Percentiles rank a stretch among this genome's conserved stretches.
These are phyloP conservation scores for Vinca minor DNA, from an alignment of 257 asterid species.

Conservation along the genomic window DNA sequence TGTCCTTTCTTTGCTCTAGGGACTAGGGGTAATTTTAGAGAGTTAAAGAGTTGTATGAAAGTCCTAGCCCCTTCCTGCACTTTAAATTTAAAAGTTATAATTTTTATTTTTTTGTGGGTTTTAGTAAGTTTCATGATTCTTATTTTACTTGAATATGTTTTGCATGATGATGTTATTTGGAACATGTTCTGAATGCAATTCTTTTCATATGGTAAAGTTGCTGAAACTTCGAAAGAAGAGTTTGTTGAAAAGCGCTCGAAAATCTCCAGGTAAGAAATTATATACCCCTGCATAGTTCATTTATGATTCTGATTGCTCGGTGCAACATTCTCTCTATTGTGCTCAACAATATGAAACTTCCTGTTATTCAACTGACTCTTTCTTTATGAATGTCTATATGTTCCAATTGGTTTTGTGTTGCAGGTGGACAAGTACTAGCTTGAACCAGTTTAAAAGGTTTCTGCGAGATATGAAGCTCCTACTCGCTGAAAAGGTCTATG, in stretches of 20 bases:
- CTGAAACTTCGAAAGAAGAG: slow-evolving; percentile 28
- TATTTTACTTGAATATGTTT: too few species aligned
- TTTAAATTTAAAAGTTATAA: neutral
- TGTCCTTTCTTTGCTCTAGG: too few species aligned
- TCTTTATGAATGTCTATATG: slow-evolving; percentile 6
- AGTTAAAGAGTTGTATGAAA: too few species aligned
- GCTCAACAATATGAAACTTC: too few species aligned
- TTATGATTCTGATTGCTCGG: slow-evolving; percentile 5
- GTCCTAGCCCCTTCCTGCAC: too few species aligned
- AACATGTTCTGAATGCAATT: slow-evolving; percentile 11
- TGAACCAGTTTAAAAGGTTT: slow-evolving; percentile 29
- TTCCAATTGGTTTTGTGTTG: slow-evolving; percentile 17
- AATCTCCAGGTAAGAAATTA: slow-evolving; percentile 33
- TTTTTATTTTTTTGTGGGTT: neutral
- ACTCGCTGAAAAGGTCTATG: slow-evolving; percentile 57
- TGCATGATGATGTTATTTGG: neutral
- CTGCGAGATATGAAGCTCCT: slow-evolving; percentile 57
- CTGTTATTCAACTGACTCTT: neutral
- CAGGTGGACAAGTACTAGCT: slow-evolving; percentile 36
- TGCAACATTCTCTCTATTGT: too few species aligned
- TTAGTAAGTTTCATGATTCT: neutral
- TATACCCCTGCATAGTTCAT: slow-evolving; percentile 5
- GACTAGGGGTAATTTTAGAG: too few species aligned
- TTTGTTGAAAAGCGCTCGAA: slow-evolving; percentile 30
- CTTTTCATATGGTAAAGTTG: slow-evolving; percentile 34